A percentile compares a stretch with the other conserved stretches of the same genome.
These are phyloP conservation scores for Pelargonium cotyledonis DNA, from an alignment of 441 rosid genomes.

Conservation along the genomic window DNA sequence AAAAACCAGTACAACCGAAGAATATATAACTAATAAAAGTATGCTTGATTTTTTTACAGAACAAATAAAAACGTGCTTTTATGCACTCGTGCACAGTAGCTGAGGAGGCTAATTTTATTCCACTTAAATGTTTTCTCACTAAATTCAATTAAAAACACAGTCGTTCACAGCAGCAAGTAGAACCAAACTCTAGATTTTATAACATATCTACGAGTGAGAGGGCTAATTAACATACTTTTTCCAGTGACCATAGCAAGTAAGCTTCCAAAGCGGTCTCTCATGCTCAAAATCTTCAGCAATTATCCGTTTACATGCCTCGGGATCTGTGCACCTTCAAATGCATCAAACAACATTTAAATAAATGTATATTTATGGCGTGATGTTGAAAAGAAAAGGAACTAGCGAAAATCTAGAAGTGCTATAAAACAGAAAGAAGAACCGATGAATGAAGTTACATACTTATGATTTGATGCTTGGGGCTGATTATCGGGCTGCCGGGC, in stretches of 20 bases:
- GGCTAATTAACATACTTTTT: constrained; percentile 42
- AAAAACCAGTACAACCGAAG: not conserved
- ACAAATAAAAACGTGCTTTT: too few species aligned
- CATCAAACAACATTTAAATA: constrained; percentile 15
- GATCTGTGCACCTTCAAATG: constrained; percentile 68
- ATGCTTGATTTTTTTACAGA: too few species aligned
- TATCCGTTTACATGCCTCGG: constrained; percentile 57
- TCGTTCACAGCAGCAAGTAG: not conserved
- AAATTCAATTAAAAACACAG: not conserved
- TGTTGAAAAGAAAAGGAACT: constrained; percentile 11
- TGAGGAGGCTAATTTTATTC: too few species aligned
- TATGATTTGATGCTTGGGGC: constrained; percentile 51
- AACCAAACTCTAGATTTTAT: constrained; percentile 8
- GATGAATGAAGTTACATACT: constrained; percentile 31
- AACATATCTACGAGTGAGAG: not conserved
- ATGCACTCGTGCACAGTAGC: too few species aligned
- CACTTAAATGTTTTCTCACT: too few species aligned
- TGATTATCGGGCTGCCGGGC: constrained; percentile 45
- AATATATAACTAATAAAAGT: not conserved
- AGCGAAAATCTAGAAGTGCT: not conserved
- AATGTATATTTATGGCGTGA: constrained; percentile 9
- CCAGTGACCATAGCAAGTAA: constrained; percentile 83
- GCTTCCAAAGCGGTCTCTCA: constrained; percentile 90
- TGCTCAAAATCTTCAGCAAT: constrained; percentile 68
- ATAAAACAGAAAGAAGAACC: not conserved